A percentile compares a stretch with the other conserved stretches of the same genome.
These are phyloP conservation scores for Pestalotiopsis sp. DNA, from an alignment of 2,329 filamentous ascomycete genomes.

Conservation along the genomic window DNA sequence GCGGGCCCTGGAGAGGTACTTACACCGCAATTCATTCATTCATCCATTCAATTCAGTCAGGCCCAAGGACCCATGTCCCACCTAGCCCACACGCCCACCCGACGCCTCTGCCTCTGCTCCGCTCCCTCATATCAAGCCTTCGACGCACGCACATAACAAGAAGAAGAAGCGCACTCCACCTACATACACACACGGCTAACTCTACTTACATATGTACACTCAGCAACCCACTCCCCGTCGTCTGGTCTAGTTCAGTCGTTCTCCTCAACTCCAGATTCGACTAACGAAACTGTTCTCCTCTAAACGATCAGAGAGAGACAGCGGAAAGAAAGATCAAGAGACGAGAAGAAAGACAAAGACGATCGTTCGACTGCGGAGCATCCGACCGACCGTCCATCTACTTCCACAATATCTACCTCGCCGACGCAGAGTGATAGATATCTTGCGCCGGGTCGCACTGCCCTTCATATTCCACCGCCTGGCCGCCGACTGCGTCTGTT, in stretches of 20 bases:
- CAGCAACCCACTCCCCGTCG: constrained; percentile 30
- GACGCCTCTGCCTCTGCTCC: constrained; percentile 9
- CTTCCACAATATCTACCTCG: neutral
- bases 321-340: too few relatives aligned
- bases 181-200: neutral
- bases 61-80: constrained; percentile 2
- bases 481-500: neutral
- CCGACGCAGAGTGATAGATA: neutral
- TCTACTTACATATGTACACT: constrained; percentile 32
- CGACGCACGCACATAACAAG: constrained; percentile 12
- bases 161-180: constrained; percentile 4
- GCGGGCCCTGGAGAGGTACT: constrained; percentile 8
- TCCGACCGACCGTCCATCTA: neutral
- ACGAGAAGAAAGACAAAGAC: neutral
- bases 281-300: constrained; percentile 16
- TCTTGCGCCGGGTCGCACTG: neutral
- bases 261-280: constrained; percentile 22
- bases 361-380: neutral
- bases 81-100: neutral
- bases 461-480: neutral
- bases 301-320: neutral
- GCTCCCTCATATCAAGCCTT: constrained; percentile 16
- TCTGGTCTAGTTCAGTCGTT: constrained; percentile 12
- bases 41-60: neutral
- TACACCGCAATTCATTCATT: constrained; percentile 9